Conservation (phyloP, 1,139 yeast genomes). For the Suhomyces atakaporum region DNA sequence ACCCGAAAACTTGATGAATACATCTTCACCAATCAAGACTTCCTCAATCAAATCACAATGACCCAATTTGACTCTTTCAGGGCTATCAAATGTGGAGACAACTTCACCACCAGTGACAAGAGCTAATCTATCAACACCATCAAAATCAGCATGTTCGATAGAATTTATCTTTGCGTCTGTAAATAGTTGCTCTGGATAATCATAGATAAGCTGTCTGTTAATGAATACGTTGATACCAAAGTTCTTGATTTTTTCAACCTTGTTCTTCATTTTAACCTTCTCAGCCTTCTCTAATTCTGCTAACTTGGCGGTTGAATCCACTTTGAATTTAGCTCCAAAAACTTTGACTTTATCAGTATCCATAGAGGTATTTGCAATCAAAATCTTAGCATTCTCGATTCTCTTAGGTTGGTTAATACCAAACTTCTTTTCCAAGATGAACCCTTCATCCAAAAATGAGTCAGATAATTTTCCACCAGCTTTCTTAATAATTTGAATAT, state of each 20-base stretch:
- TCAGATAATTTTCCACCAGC: conserved; percentile 91
- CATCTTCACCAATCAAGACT: conserved; percentile 87
- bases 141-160: conserved; percentile 98
- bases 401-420: conserved; percentile 94
- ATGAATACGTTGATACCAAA: conserved; percentile 87
- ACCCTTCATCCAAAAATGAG: conserved; percentile 94
- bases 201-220: conserved; percentile 94
- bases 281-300: conserved; percentile 97
- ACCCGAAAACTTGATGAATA: conserved; percentile 85
- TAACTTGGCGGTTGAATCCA: conserved; percentile 89
- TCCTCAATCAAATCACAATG: conserved; percentile 90
- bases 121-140: conserved; percentile 95
- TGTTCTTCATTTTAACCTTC: conserved; percentile 85
- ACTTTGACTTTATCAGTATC: conserved; percentile 97
- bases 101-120: conserved; percentile 98
- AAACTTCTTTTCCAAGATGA: conserved; percentile 84
- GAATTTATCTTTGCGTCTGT: conserved; percentile 86
- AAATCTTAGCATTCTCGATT: conserved; percentile 78
- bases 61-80: conserved; percentile 83
- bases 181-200: conserved; percentile 95
- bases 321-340: conserved; percentile 97
- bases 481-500: conserved; percentile 90
- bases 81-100: conserved; percentile 92
- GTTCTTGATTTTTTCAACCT: conserved; percentile 83
- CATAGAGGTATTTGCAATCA: conserved; percentile 94